Base-by-base conservation (phyloP, 768 basidiomycete species). In the Boletus pseudo-olivaceus region DNA sequence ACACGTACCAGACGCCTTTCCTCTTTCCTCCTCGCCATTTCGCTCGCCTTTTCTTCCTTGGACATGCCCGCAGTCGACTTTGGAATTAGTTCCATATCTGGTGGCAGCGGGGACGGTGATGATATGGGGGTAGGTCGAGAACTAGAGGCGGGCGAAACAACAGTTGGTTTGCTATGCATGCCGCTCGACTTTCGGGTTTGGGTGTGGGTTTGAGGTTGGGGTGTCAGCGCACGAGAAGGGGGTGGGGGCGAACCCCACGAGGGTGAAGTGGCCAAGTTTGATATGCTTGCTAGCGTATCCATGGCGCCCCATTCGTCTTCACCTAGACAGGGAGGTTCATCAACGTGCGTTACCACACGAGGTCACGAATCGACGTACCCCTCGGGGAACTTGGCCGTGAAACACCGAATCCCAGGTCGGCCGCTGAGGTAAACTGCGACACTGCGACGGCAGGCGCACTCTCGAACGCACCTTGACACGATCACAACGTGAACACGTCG, bases 31-130 rank as follows among this genome's bases (percentile, higher is more conserved):
- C 88, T 77, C 8, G 88, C 88, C 85, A 98, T 88, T 75, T 97
- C 93, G n/a, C 84, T 85, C 2, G 90, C 90, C 70, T 90, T 96
- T 61, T 95, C 93, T 69, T 97, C 96, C 69, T 93, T 97, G 27
- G 82, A 80, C 79, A 93, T 76, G 0, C 73, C 75, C 1, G 68
- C 70, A 27, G 80, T 71, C 51, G 76, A 73, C 47, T 55, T 63
- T 4, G 54, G 19, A 4, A 41, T 52, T 9, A 58, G 35, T 35
- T 65, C 54, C 1, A 61, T 23, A 19, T 65, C 65, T 10, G 39
- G 40, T 1, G 49, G 48, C 0, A 51, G 51, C 8, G 58, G 51
- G 0, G 46, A 56, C 10, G 68, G 55, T 1, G 66, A 72, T 4
- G 70, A 58, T 26, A 67, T 17, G 1, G 65, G 67, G 3, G 71